Evolutionary conservation across 768 basidiomycete species (phyloP).

Genomic region (Podaxis sp.): DNA sequence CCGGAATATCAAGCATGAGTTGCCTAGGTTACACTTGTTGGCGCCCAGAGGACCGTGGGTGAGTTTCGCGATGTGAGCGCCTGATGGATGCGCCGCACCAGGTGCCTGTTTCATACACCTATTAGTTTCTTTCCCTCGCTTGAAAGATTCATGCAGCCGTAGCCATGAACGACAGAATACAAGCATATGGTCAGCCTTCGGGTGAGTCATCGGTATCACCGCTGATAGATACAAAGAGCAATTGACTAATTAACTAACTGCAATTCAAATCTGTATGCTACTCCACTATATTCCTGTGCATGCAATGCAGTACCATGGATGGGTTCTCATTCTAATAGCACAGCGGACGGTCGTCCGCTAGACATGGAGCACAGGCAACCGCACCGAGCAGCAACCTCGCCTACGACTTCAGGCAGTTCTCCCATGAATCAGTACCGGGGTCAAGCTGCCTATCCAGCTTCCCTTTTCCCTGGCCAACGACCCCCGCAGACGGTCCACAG

Average conservation of each 20-base stretch:
- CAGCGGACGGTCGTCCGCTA: not conserved
- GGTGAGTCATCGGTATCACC: not conserved
- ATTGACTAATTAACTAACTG: not conserved
- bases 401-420: slow-evolving; percentile 1
- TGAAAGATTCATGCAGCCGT: not conserved
- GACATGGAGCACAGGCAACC: slow-evolving; percentile 11
- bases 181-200: not conserved
- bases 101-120: not conserved
- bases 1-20: not conserved
- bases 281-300: not conserved
- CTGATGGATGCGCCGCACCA: not conserved
- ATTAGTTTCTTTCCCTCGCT: not conserved
- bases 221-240: not conserved
- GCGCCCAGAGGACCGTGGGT: slow-evolving; percentile 6
- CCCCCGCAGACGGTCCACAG: slow-evolving; percentile 30
- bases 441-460: slow-evolving; percentile 19
- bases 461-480: slow-evolving; percentile 26
- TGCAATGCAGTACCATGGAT: slow-evolving; percentile 3
- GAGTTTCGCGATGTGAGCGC: slow-evolving; percentile 1
- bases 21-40: not conserved
- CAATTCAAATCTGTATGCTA: not conserved
- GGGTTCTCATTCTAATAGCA: not conserved
- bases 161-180: slow-evolving; percentile 1
- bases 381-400: slow-evolving; percentile 14
- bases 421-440: slow-evolving; percentile 11